These are phyloP conservation scores for Penicillium expansum DNA, from an alignment of 2,329 filamentous ascomycete genomes.

Conservation along the genomic window DNA sequence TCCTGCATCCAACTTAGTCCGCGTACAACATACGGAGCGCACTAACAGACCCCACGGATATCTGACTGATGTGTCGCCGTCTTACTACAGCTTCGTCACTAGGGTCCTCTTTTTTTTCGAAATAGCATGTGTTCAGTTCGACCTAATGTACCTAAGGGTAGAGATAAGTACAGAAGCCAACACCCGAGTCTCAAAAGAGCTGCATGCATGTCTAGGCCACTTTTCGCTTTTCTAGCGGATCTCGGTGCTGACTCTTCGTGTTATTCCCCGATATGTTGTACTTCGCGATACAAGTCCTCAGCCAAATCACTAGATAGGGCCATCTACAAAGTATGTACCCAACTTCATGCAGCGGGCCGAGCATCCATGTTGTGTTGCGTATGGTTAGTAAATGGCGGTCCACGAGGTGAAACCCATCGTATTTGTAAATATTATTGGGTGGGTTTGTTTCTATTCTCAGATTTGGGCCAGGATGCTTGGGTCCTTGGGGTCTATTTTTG, in stretches of 20 bases:
- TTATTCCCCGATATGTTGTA: constrained; percentile 8
- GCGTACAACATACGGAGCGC: not conserved
- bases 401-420: not conserved
- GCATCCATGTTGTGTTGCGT: constrained; percentile 16
- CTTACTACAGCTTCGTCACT: not conserved
- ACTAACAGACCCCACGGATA: not conserved
- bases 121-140: not conserved
- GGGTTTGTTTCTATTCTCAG: not conserved
- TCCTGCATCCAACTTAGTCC: not conserved
- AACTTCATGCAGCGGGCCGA: constrained; percentile 21
- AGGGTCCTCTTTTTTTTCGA: not conserved
- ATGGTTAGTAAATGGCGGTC: not conserved
- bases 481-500: not conserved
- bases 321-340: constrained; percentile 10
- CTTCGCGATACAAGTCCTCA: constrained; percentile 4
- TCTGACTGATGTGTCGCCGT: not conserved
- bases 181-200: constrained; percentile 10
- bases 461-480: not conserved
- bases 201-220: constrained; percentile 15
- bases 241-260: constrained; percentile 1
- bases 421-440: not conserved
- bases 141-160: not conserved
- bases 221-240: not conserved
- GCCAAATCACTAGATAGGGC: constrained; percentile 7
- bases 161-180: constrained; percentile 1